These are phyloP conservation scores for Neurospora sp. DNA, from an alignment of 495 filamentous ascomycete species.

Conservation along the genomic window DNA sequence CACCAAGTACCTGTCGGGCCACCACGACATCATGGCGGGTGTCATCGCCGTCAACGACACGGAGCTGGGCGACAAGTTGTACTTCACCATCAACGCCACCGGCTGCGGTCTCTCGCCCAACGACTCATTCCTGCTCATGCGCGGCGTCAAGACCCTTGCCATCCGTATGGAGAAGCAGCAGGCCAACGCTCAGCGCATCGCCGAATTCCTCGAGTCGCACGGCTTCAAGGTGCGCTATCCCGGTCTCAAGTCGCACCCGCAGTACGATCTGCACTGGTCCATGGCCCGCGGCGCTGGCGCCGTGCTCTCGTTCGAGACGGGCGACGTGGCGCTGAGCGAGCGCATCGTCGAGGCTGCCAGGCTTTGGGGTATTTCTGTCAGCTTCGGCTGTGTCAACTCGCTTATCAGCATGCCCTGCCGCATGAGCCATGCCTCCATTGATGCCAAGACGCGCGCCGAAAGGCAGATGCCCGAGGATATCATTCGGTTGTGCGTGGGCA, in stretches of 20 bases:
- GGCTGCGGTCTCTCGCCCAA: conserved; percentile 91
- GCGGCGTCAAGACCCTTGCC: conserved; percentile 89
- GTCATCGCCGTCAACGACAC: conserved; percentile 83
- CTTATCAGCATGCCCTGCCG: conserved; percentile 98
- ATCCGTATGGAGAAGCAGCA: conserved; percentile 99
- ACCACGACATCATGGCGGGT: conserved; percentile 98
- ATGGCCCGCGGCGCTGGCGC: conserved; percentile 92
- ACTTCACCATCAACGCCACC: conserved; percentile 90
- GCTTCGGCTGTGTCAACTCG: conserved; percentile 96
- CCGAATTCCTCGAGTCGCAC: conserved; percentile 79
- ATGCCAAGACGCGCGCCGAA: conserved; percentile 83
- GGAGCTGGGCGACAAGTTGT: conserved; percentile 75
- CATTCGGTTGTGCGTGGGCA: conserved; percentile 89
- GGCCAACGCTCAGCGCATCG: conserved; percentile 78
- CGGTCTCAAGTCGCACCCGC: conserved; percentile 84
- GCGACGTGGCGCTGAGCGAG: conserved; percentile 69
- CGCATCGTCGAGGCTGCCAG: conserved; percentile 87
- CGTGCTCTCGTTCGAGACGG: conserved; percentile 92
- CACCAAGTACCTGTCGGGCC: conserved; percentile 94
- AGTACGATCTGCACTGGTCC: conserved; percentile 90
- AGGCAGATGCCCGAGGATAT: conserved; percentile 91
- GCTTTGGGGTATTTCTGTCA: conserved; percentile 90
- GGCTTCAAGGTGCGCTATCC: conserved; percentile 95
- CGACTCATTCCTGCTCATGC: conserved; percentile 89
- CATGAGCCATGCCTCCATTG: conserved; percentile 99